Evolutionary conservation across 257 asterid genomes (phyloP), one percentile per base, ranked within the genome.

Genomic region (Solanum tacnaense): DNA sequence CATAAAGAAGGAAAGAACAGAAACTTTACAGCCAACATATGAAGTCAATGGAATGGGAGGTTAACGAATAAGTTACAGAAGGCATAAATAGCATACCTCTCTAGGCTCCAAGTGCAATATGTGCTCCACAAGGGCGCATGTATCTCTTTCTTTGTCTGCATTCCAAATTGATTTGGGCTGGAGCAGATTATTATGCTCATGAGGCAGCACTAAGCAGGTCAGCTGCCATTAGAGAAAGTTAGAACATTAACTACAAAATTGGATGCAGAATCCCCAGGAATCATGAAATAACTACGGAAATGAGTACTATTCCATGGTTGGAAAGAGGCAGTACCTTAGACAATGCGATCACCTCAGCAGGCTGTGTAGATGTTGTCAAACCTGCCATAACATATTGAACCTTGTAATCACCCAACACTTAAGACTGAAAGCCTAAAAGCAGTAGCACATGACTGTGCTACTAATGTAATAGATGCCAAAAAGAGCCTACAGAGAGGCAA

Each of bases 111-210:
- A 88, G 87, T 92, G 98, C 83, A 97, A 90, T 92, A 97, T 96
- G 88, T 83, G 91, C 93, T 97, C 98, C 92, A 93, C 93, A 83
- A 92, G 98, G 46, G 98, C 92, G 86, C 90, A 83, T 86, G 93
- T 95, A 89, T 94, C 98, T 62, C 86, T 86, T 87, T 93, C 87
- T 88, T 91, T 92, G 87, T 95, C 96, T 2, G 98, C 94, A 75
- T 94, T 95, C 99, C 99, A 97, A 88, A 96, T 95, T 89, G 99
- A 96, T 90, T 91, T 94, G 32, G 97, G 90, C 68, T 94, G 88
- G 76, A 97, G 91, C 90, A 97, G 91, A 89, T 90, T 49, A 31
- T 90, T 21, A 89, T 96, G 95, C 91, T 95, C 94, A 25, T 87
- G 92, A 84, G 96, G 98, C 90, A 97, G 95, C 90, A 93, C 87